Evolutionary conservation across 208 protist genomes (phyloP), one percentile per base, ranked within the genome.

Genomic region (Sergeia podlipaevii): DNA sequence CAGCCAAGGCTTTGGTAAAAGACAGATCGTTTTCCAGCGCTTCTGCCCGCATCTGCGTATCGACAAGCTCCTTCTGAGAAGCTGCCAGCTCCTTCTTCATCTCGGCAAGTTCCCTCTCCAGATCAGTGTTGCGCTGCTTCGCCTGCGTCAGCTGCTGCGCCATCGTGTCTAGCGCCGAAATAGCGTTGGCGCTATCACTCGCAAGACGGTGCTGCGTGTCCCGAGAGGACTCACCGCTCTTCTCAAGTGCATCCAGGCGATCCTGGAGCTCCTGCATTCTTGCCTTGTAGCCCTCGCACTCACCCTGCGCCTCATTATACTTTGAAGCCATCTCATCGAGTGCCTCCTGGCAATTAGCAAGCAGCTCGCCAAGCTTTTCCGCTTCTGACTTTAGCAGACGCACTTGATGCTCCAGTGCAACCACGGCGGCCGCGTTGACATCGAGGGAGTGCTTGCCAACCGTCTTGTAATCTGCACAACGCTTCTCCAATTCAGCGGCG

Each of bases 61-160:
- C n/a, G n/a, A n/a, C n/a, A n/a, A n/a, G n/a, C n/a, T n/a, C n/a
- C n/a, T n/a, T n/a, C n/a, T n/a, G n/a, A n/a, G n/a, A n/a, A n/a
- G n/a, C n/a, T n/a, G n/a, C 58, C 0, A 66, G 53, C 60, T 74
- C 60, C 29, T 67, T 57, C 33, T 51, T 50, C 24, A 74, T 32
- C n/a, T 51, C 53, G 42, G 43, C 1, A 13, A 74, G 17, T 39
- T 53, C 44, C 20, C 46, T 38, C 4, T 67, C 38, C 6, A 58
- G 27, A 20, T 48, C 39, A 2, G 32, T 36, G 29, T 43, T 24
- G 32, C 7, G 32, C 28, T 27, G 60, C 0, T 20, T 37, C 3
- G 47, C 55, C 2, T 45, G 43, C 5, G 7, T 26, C 21, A 59
- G 41, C 7, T 23, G 8, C 0, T 15, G 26, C 13, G 29, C 21